Evolutionary conservation across 2,329 filamentous ascomycete species (phyloP), one percentile per base, ranked within the genome.

Genomic region (Escovopsis weberi): DNA sequence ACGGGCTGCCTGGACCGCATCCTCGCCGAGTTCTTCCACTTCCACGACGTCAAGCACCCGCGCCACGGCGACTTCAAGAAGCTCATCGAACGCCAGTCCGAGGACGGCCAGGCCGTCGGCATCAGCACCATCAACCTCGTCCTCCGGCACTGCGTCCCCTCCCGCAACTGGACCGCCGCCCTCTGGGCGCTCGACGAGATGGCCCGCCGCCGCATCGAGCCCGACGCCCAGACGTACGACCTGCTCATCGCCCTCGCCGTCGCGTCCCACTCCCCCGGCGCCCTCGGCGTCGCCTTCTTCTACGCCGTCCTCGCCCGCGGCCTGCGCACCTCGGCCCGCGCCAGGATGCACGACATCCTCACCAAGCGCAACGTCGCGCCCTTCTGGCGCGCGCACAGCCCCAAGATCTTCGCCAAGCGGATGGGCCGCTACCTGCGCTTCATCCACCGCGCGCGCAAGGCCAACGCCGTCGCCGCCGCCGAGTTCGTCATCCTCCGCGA

Each of bases 11-110:
- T 62, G 35, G 61, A 65, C 49, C 51, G 50, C 32, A 61, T 69
- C 23, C 46, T 71, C n/a, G 53, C 60, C 3, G 64, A 69, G 37
- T 59, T 69, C 23, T 61, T 65, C 39, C 55, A 59, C 28, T 60
- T 69, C 50, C 55, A 64, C 37, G 52, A 51, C 6, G 45, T 42
- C 23, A 40, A 52, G 9, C 39, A 53, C 39, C 41, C 48, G 3
- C 45, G 50, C 11, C 48, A 55, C 32, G 44, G 49, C 12, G 56
- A 59, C 15, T 56, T 58, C 37, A 51, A 54, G 37, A 37, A 46
- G 1, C 49, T 63, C 26, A 42, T 62, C 19, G 42, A 53, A 1
- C 48, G 50, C 2, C 50, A 54, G 23, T 47, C 44, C 3, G 46
- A 55, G 6, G 51, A 54, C 34, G 49, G 52, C 7, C 39, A 45